A percentile compares a stretch with the other conserved stretches of the same genome.
Conservation (phyloP, 2,329 filamentous ascomycete species). For the Aureobasidium sp. region DNA sequence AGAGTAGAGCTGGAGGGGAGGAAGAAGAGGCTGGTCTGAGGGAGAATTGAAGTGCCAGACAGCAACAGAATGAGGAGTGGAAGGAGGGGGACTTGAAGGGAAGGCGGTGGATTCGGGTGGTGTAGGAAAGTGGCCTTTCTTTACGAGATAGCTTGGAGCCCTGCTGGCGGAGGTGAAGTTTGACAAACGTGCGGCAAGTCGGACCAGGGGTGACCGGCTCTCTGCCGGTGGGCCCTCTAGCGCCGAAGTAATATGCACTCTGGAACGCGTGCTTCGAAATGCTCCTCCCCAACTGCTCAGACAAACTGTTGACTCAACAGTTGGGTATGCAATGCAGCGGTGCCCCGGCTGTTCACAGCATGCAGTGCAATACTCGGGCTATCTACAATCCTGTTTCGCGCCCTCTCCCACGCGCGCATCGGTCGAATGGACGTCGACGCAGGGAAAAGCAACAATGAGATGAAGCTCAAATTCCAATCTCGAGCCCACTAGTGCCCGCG, state of each 20-base stretch:
- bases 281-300: background rate
- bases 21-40: slow-evolving; percentile 9
- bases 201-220: slow-evolving; percentile 5
- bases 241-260: slow-evolving; percentile 10
- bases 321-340: slow-evolving; percentile 5
- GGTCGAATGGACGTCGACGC: background rate
- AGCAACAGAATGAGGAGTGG: background rate
- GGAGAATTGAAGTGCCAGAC: slow-evolving; percentile 12
- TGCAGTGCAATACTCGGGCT: slow-evolving; percentile 2
- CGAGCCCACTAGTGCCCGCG: slow-evolving; percentile 10
- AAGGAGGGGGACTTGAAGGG: slow-evolving; percentile 3
- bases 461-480: slow-evolving; percentile 4
- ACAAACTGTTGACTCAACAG: slow-evolving; percentile 4
- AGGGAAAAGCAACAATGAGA: slow-evolving; percentile 14
- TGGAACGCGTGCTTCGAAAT: slow-evolving; percentile 12
- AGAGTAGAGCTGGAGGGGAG: slow-evolving; percentile 8
- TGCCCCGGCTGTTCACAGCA: slow-evolving; percentile 1
- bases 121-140: slow-evolving; percentile 16
- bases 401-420: background rate
- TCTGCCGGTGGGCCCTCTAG: slow-evolving; percentile 8
- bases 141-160: slow-evolving; percentile 15
- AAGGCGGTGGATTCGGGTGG: slow-evolving; percentile 12
- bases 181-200: slow-evolving; percentile 11
- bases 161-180: slow-evolving; percentile 4
- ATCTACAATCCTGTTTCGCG: background rate